phyloP scores from a whole-genome alignment of 805 yeast genomes.

The Nakazawaea ambrosiae region DNA sequence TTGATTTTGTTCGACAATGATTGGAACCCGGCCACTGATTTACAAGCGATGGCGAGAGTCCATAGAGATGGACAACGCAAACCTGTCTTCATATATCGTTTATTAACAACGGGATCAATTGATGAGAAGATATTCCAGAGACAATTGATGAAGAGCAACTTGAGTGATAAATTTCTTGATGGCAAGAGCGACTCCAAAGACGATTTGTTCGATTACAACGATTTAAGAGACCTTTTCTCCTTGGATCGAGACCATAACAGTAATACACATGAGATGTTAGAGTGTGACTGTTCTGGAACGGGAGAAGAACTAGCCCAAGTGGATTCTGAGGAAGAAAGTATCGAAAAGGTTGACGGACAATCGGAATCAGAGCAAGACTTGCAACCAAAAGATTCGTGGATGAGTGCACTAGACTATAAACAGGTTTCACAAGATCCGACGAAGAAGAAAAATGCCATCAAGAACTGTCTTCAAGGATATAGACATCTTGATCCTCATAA shows the following conservation, averaged over 20 bases:
- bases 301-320: constrained; percentile 30
- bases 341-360: constrained; percentile 18
- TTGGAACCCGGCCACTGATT: constrained; percentile 93
- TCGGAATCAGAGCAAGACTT: constrained; percentile 5
- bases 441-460: constrained; percentile 36
- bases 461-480: constrained; percentile 55
- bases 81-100: constrained; percentile 74
- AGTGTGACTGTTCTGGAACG: constrained; percentile 52
- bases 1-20: constrained; percentile 84
- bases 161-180: constrained; percentile 66
- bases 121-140: constrained; percentile 94
- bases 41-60: constrained; percentile 93
- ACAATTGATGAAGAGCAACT: constrained; percentile 74
- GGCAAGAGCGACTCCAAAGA: constrained; percentile 37
- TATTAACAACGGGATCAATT: constrained; percentile 81
- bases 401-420: constrained; percentile 46
- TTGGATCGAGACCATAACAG: constrained; percentile 41
- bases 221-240: constrained; percentile 70
- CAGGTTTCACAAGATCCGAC: constrained; percentile 24
- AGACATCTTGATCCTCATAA: constrained; percentile 50
- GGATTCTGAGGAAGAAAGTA: constrained; percentile 16
- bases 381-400: constrained; percentile 31
- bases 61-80: constrained; percentile 88
- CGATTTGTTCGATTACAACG: constrained; percentile 62
- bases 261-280: constrained; percentile 74